A percentile compares a stretch with the other conserved stretches of the same genome.
Evolutionary conservation across 1,139 yeast species (phyloP).

Genomic region (Blastobotrys petasosporus): DNA sequence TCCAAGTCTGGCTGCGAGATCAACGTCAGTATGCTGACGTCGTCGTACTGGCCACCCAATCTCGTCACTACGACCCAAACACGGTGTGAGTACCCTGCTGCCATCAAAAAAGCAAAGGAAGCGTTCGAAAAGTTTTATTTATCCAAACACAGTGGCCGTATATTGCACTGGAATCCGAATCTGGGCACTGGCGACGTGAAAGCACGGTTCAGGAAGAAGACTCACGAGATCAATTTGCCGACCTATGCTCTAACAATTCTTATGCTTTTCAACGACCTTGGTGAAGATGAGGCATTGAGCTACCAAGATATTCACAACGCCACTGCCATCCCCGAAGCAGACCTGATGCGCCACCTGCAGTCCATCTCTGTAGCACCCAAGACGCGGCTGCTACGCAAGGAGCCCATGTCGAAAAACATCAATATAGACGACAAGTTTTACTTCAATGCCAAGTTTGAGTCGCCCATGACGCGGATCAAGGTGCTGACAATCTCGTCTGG

Average conservation of each 20-base stretch:
- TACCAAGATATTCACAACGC: conserved; percentile 56
- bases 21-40: conserved; percentile 51
- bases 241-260: conserved; percentile 75
- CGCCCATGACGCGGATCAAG: conserved; percentile 67
- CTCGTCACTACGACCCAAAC: conserved; percentile 45
- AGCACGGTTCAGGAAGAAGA: conserved; percentile 45
- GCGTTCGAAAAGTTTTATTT: conserved; percentile 48
- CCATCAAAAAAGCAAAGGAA: conserved; percentile 39
- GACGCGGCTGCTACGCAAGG: conserved; percentile 63
- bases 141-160: conserved; percentile 64
- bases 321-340: conserved; percentile 69
- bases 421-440: conserved; percentile 57
- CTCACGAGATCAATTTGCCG: conserved; percentile 77
- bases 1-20: conserved; percentile 31
- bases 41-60: conserved; percentile 57
- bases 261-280: conserved; percentile 58
- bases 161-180: conserved; percentile 76
- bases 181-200: conserved; percentile 68
- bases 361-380: conserved; percentile 83
- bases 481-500: conserved; percentile 61
- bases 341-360: conserved; percentile 69
- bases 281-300: conserved; percentile 47
- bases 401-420: conserved; percentile 71
- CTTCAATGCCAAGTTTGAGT: conserved; percentile 64
- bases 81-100: conserved; percentile 50